phyloP scores from a whole-genome alignment of 192 early-diverging fungal species.

The Linnemannia hyalina region DNA sequence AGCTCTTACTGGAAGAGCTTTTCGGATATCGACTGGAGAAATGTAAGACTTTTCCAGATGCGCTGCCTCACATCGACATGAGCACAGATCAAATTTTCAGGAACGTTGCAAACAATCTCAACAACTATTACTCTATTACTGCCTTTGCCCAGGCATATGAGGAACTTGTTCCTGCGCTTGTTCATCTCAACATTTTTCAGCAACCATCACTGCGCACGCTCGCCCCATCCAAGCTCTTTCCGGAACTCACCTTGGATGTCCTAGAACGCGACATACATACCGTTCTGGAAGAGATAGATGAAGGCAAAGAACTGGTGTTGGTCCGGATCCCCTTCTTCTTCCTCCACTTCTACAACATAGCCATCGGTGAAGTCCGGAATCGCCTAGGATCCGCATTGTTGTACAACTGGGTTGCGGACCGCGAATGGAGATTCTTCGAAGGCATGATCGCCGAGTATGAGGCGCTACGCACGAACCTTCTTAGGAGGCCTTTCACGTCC shows the following conservation, averaged over 20 bases:
- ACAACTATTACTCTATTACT: not conserved
- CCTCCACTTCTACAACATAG: constrained; percentile 14
- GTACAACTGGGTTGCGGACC: constrained; percentile 7
- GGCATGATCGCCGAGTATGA: constrained; percentile 11
- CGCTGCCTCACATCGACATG: not conserved
- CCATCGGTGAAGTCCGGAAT: constrained; percentile 10
- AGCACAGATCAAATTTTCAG: not conserved
- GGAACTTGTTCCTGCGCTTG: constrained; percentile 9
- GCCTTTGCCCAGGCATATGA: not conserved
- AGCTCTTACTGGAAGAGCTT: constrained; percentile 10
- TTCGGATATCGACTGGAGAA: not conserved
- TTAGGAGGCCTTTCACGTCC: no score
- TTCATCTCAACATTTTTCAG: constrained; percentile 1
- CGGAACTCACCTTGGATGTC: constrained; percentile 21
- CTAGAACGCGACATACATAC: constrained; percentile 13
- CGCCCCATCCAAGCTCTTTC: constrained; percentile 10
- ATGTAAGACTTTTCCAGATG: not conserved
- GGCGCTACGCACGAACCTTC: constrained; percentile 23
- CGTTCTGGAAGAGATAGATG: constrained; percentile 11
- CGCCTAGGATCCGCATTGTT: constrained; percentile 11
- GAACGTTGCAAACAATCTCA: not conserved
- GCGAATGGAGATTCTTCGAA: constrained; percentile 25
- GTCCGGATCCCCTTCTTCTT: constrained; percentile 4
- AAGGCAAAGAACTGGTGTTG: not conserved
- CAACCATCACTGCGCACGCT: not conserved